Base-by-base conservation (phyloP, 805 yeast genomes). In the Suhomyces faveliae region DNA sequence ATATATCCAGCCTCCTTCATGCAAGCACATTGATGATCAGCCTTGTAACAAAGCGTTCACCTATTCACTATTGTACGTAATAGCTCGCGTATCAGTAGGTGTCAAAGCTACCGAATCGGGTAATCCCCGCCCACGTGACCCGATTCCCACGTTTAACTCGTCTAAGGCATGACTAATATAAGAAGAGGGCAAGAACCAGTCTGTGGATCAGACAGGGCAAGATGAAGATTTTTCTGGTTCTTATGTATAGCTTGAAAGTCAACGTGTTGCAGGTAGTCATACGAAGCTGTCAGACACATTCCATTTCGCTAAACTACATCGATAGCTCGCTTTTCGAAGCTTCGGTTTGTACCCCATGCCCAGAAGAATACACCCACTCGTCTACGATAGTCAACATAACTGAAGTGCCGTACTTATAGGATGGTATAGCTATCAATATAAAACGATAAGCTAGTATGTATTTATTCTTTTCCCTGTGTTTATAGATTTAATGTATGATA, bases 191-290 rank as follows among this genome's bases (percentile, higher is more conserved):
- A 27, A n/a, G 30, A 13, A 27, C 30, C 5, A 4, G 30, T 27
- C 30, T 27, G 30, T 13, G 37, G 21, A 17, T 15, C 37, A 33
- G 21, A 17, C 37, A 33, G 21, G 21, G 23, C 43, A 48, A 25
- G 8, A 71, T 71, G 77, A 66, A 67, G 52, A 51, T 70, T 35
- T 49, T 70, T 13, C 55, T 67, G 27, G 57, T 68, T 45, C 49
- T 67, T 12, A 49, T 73, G 42, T 71, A 72, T 50, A 53, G 67
- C 35, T 56, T 73, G 40, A 72, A 72, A 53, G 56, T 68, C 40
- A 73, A 73, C 49, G 48, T 72, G 30, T 57, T 73, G 40, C 71
- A 63, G 42, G 56, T 71, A 24, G 49, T 73, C 20, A 67, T 73
- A 30, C 56, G 62, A 43, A 64, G 59, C 45, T 62, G 68, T 43